Conservation (phyloP, 2,329 filamentous ascomycete species). For the Leptographium lundbergii region DNA sequence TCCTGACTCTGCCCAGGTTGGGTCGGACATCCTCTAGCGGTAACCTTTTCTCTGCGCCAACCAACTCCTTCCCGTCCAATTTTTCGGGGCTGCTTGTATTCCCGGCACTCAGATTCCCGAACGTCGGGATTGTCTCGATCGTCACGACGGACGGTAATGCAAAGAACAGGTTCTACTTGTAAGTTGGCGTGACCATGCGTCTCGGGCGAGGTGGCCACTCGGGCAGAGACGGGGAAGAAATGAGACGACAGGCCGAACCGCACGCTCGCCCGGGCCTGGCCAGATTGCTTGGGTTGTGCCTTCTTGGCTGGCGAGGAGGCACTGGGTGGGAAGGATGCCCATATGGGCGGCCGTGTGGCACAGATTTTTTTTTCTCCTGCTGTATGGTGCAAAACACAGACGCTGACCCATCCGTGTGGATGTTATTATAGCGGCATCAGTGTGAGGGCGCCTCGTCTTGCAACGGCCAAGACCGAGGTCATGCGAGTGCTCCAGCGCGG, state of each 20-base stretch:
- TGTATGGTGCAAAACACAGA: neutral
- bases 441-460: neutral
- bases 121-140: neutral
- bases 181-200: neutral
- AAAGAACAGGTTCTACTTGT: neutral
- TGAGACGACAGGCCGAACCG: too few relatives aligned
- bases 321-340: neutral
- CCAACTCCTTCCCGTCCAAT: neutral
- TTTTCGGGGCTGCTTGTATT: neutral
- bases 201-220: neutral
- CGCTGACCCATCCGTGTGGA: neutral
- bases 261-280: too few relatives aligned
- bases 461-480: constrained; percentile 1
- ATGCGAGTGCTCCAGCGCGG: constrained; percentile 5
- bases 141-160: neutral
- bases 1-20: constrained; percentile 1
- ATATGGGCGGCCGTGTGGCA: neutral
- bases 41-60: neutral
- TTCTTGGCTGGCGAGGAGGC: too few relatives aligned
- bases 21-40: constrained; percentile 1
- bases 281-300: too few relatives aligned
- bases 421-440: neutral
- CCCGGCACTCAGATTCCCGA: neutral
- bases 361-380: neutral
- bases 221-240: too few relatives aligned